A percentile compares a stretch with the other conserved stretches of the same genome.
phyloP scores from a whole-genome alignment of 495 filamentous ascomycete species.

The Tuber brumale region DNA sequence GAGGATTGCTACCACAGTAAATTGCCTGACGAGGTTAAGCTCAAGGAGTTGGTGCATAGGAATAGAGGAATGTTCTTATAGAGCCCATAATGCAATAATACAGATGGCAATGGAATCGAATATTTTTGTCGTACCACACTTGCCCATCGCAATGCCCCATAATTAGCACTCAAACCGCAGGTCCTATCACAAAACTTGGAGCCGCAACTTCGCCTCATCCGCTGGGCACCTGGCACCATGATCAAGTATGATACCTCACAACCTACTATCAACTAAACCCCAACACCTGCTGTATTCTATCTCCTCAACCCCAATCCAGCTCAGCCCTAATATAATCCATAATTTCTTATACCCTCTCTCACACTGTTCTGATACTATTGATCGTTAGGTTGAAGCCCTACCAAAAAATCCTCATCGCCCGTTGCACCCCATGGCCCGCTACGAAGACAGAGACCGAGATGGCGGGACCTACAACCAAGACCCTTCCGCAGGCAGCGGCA shows the following conservation, averaged over 20 bases:
- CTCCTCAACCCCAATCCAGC: neutral
- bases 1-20: too few relatives aligned
- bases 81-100: neutral
- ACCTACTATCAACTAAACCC: neutral
- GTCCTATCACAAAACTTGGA: neutral
- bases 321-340: neutral
- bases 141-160: neutral
- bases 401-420: neutral
- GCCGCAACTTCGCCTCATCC: neutral
- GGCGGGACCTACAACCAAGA: slow-evolving; percentile 27
- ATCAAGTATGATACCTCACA: neutral
- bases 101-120: neutral
- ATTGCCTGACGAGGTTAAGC: neutral
- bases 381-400: neutral
- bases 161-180: neutral
- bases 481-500: slow-evolving; percentile 13
- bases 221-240: neutral
- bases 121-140: neutral
- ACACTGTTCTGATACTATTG: neutral
- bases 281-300: neutral
- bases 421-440: slow-evolving; percentile 24
- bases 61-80: neutral
- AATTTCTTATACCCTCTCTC: neutral
- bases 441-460: slow-evolving; percentile 43
- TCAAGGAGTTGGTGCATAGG: neutral